Evolutionary conservation across 345 rosid species (phyloP).

Genomic region (thale cress (Arabidopsis thaliana)): DNA sequence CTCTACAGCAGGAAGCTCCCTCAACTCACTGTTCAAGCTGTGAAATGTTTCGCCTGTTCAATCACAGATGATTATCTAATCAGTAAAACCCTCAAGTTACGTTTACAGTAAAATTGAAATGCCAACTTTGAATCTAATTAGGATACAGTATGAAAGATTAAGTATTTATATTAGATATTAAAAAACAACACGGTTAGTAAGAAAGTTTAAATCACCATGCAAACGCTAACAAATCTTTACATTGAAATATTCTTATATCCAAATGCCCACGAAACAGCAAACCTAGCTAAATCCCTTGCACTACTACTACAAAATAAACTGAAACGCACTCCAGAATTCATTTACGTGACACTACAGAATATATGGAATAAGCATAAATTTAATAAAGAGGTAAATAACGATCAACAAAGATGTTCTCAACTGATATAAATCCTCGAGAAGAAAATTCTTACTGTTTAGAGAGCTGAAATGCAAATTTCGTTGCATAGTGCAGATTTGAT

Average conservation of each 20-base stretch:
- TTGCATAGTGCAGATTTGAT: constrained; percentile 81
- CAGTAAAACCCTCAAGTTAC: constrained; percentile 20
- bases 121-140: constrained; percentile 11
- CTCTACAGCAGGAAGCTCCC: constrained; percentile 94
- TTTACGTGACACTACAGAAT: constrained; percentile 8
- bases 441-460: constrained; percentile 71
- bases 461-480: constrained; percentile 82
- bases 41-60: constrained; percentile 82
- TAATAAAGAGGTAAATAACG: not conserved
- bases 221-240: constrained; percentile 21
- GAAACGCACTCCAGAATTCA: constrained; percentile 17
- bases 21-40: constrained; percentile 74
- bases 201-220: constrained; percentile 20
- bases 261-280: constrained; percentile 4
- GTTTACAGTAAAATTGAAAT: not conserved
- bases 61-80: constrained; percentile 31
- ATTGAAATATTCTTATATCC: constrained; percentile 5
- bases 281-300: constrained; percentile 27
- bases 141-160: constrained; percentile 3
- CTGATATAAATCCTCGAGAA: constrained; percentile 27
- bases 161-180: constrained; percentile 10
- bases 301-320: not conserved
- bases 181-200: not conserved
- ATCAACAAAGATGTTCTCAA: constrained; percentile 8
- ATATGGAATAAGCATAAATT: not conserved